These are phyloP conservation scores for Thalassia testudinum DNA, from an alignment of 116 monocot species.

Conservation along the genomic window DNA sequence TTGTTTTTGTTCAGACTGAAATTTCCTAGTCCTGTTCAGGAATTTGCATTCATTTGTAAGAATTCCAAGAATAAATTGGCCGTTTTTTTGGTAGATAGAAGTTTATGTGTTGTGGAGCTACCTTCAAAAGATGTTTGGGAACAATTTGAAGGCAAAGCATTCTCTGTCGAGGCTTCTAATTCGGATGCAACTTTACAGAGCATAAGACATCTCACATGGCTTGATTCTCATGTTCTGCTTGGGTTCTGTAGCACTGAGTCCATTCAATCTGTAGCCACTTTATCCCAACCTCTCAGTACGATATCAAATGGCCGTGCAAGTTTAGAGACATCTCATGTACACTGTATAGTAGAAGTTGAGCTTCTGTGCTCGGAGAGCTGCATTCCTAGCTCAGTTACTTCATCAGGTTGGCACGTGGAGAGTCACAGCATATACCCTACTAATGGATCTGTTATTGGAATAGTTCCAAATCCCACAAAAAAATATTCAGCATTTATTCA, in stretches of 20 bases:
- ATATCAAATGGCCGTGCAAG: constrained; percentile 6
- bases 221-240: constrained; percentile 59
- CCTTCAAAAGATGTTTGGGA: constrained; percentile 49
- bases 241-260: constrained; percentile 19
- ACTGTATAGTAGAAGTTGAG: constrained; percentile 58
- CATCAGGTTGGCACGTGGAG: constrained; percentile 63
- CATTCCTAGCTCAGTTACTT: constrained; percentile 27
- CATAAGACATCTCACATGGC: constrained; percentile 63
- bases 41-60: constrained; percentile 36
- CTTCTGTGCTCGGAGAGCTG: constrained; percentile 53
- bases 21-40: constrained; percentile 46
- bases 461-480: constrained; percentile 58
- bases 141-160: constrained; percentile 48
- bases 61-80: constrained; percentile 52
- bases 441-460: constrained; percentile 33
- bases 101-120: constrained; percentile 53
- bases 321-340: constrained; percentile 6
- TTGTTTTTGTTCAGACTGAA: constrained; percentile 76
- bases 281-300: background rate
- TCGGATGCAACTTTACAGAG: constrained; percentile 14
- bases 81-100: constrained; percentile 51
- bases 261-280: background rate
- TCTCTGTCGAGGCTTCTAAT: constrained; percentile 26
- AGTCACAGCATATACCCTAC: constrained; percentile 21
- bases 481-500: constrained; percentile 67